Percentiles rank a stretch among this genome's conserved stretches.
These are phyloP conservation scores for Melampsora americana DNA, from an alignment of 1,284 basidiomycete genomes.

Conservation along the genomic window DNA sequence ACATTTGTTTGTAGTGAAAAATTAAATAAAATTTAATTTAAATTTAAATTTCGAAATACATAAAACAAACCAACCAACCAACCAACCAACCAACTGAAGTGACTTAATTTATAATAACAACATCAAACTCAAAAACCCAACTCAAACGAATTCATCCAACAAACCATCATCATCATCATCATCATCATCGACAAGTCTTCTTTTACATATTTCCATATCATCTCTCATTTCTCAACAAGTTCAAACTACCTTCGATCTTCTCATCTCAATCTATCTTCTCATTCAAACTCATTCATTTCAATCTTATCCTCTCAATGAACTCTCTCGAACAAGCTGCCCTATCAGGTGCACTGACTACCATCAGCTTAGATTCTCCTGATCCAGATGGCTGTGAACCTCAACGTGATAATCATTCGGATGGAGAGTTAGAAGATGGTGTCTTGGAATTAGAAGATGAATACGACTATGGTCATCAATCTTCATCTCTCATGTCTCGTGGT, in stretches of 20 bases:
- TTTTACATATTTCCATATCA: too few relatives aligned
- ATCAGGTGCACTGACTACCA: slow-evolving; percentile 19
- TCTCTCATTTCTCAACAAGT: too few relatives aligned
- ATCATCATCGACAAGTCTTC: too few relatives aligned
- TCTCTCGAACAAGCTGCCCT: slow-evolving; percentile 41
- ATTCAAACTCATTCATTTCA: not conserved
- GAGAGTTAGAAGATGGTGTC: not conserved
- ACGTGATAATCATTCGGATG: not conserved
- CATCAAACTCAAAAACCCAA: too few relatives aligned
- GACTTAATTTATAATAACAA: too few relatives aligned
- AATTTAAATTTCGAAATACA: too few relatives aligned
- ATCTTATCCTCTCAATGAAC: slow-evolving; percentile 12
- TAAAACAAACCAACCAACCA: too few relatives aligned
- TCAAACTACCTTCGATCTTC: not conserved
- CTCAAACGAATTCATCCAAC: too few relatives aligned
- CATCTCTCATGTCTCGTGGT: slow-evolving; percentile 30
- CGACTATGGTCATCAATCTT: not conserved
- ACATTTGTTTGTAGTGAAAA: too few relatives aligned
- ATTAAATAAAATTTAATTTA: too few relatives aligned
- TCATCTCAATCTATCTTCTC: not conserved
- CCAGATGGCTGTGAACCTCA: slow-evolving; percentile 26
- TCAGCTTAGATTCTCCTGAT: slow-evolving; percentile 4
- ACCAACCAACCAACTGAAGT: too few relatives aligned
- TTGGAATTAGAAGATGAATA: slow-evolving; percentile 3
- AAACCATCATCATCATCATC: too few relatives aligned